Evolutionary conservation across 2,329 filamentous ascomycete genomes (phyloP).

Genomic region (Exophiala mesophila): DNA sequence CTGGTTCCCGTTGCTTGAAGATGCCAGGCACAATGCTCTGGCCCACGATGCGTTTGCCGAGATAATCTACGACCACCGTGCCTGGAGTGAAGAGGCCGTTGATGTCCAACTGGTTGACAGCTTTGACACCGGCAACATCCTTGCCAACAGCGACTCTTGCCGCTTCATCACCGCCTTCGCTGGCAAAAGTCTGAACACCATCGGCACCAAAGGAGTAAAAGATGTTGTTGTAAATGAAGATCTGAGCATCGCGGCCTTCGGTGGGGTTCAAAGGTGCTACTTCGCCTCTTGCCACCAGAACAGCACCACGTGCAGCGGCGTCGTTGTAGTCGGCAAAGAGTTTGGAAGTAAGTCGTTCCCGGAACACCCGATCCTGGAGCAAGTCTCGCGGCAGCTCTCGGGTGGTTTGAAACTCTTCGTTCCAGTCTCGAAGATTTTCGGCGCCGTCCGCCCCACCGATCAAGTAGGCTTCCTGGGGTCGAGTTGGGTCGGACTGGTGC

Average conservation of each 20-base stretch:
- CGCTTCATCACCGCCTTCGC: slow-evolving; percentile 93
- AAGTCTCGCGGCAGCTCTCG: slow-evolving; percentile 89
- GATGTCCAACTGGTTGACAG: slow-evolving; percentile 96
- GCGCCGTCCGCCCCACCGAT: slow-evolving; percentile 88
- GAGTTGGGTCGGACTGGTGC: slow-evolving; percentile 77
- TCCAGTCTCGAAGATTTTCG: slow-evolving; percentile 95
- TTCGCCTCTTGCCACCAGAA: slow-evolving; percentile 87
- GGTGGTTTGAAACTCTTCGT: slow-evolving; percentile 97
- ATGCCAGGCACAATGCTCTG: slow-evolving; percentile 98
- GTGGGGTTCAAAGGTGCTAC: slow-evolving; percentile 92
- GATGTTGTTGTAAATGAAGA: slow-evolving; percentile 99
- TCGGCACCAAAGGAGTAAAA: slow-evolving; percentile 99
- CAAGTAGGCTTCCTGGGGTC: slow-evolving; percentile 88
- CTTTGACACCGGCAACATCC: slow-evolving; percentile 87
- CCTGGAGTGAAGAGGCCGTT: slow-evolving; percentile 90
- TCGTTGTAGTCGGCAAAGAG: slow-evolving; percentile 98
- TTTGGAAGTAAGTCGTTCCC: slow-evolving; percentile 89
- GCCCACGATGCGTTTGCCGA: slow-evolving; percentile 93
- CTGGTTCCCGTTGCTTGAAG: slow-evolving; percentile 96
- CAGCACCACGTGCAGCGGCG: slow-evolving; percentile 83
- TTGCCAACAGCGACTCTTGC: slow-evolving; percentile 94
- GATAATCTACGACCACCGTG: slow-evolving; percentile 92
- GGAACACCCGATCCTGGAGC: slow-evolving; percentile 92
- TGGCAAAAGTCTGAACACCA: slow-evolving; percentile 93
- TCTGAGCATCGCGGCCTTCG: slow-evolving; percentile 86